Percentiles rank a stretch among this genome's conserved stretches.
These are phyloP conservation scores for Phytophthora sansomeana DNA, from an alignment of 352 stramenopile genomes.

Conservation along the genomic window DNA sequence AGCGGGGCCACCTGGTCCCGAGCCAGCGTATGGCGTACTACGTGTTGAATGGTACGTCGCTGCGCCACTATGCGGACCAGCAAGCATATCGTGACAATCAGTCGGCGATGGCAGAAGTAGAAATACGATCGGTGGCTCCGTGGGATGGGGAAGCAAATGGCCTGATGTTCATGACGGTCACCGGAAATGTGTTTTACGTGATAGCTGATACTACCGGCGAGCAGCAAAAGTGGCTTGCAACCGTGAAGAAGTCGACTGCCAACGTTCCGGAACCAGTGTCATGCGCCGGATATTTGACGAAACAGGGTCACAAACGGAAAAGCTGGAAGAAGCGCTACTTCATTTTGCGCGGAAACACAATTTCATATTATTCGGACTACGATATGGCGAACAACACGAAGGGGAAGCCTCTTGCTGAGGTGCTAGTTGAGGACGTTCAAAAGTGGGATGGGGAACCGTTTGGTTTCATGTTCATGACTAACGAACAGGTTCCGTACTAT, in stretches of 20 bases:
- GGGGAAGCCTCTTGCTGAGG: slow-evolving; percentile 81
- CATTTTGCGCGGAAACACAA: slow-evolving; percentile 75
- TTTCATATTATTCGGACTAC: slow-evolving; percentile 89
- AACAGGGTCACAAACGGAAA: slow-evolving; percentile 92
- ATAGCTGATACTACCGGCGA: slow-evolving; percentile 78
- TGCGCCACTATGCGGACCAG: slow-evolving; percentile 87
- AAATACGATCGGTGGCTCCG: slow-evolving; percentile 74
- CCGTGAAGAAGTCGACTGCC: slow-evolving; percentile 71
- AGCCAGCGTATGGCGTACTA: slow-evolving; percentile 90
- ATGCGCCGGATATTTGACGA: slow-evolving; percentile 88
- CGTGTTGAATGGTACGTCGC: slow-evolving; percentile 81
- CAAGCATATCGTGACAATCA: slow-evolving; percentile 87
- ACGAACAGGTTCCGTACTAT: slow-evolving; percentile 90
- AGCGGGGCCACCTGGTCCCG: slow-evolving; percentile 85
- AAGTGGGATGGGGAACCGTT: slow-evolving; percentile 88
- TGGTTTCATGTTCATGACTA: slow-evolving; percentile 92
- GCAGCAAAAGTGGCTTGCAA: slow-evolving; percentile 87
- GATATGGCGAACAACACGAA: slow-evolving; percentile 86
- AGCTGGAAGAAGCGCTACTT: slow-evolving; percentile 94
- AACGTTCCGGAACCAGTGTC: slow-evolving; percentile 79
- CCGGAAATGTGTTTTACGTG: slow-evolving; percentile 86
- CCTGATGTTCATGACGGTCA: slow-evolving; percentile 89
- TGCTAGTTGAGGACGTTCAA: slow-evolving; percentile 85
- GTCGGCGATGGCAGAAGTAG: slow-evolving; percentile 85
- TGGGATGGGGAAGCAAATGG: slow-evolving; percentile 87